Conservation (phyloP, 1,284 basidiomycete species). For the Ustilago crameri region DNA sequence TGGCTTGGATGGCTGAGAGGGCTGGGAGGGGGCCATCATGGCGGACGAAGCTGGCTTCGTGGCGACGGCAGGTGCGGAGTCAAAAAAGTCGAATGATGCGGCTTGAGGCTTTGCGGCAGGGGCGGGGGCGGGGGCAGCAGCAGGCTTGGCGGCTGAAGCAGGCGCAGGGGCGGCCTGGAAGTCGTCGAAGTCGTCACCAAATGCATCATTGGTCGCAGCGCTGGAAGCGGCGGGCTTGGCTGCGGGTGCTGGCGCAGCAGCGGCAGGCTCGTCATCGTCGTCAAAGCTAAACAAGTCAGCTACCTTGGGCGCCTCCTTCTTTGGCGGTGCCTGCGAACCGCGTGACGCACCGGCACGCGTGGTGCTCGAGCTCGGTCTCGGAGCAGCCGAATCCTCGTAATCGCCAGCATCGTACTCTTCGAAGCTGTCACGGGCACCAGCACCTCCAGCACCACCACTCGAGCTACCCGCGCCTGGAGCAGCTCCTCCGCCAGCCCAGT, state of each 20-base stretch:
- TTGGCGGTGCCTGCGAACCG: conserved; percentile 28
- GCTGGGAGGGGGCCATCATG: conserved; percentile 21
- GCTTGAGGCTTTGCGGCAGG: conserved; percentile 68
- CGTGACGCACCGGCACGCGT: conserved; percentile 24
- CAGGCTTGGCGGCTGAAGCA: conserved; percentile 72
- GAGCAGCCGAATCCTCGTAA: conserved; percentile 76
- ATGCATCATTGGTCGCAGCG: conserved; percentile 31
- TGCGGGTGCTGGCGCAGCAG: conserved; percentile 52
- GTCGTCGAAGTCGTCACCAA: conserved; percentile 63
- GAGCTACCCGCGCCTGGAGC: conserved; percentile 72
- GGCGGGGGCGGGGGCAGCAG: too few species aligned
- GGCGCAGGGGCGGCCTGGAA: conserved; percentile 52
- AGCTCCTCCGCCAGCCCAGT: conserved; percentile 70
- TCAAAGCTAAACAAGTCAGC: conserved; percentile 82
- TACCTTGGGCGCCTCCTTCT: conserved; percentile 65
- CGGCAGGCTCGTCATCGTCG: conserved; percentile 72
- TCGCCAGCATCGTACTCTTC: conserved; percentile 99
- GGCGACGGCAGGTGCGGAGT: conserved; percentile 45
- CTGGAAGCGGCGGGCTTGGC: conserved; percentile 6
- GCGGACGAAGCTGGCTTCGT: conserved; percentile 17
- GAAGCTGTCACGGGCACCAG: conserved; percentile 71
- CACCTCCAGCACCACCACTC: conserved; percentile 73
- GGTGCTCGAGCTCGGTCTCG: conserved; percentile 26
- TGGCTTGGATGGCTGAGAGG: conserved; percentile 30
- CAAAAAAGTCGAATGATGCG: conserved; percentile 72